Conservation (phyloP, 352 stramenopile species). For the Poterioochromonas sp. region DNA sequence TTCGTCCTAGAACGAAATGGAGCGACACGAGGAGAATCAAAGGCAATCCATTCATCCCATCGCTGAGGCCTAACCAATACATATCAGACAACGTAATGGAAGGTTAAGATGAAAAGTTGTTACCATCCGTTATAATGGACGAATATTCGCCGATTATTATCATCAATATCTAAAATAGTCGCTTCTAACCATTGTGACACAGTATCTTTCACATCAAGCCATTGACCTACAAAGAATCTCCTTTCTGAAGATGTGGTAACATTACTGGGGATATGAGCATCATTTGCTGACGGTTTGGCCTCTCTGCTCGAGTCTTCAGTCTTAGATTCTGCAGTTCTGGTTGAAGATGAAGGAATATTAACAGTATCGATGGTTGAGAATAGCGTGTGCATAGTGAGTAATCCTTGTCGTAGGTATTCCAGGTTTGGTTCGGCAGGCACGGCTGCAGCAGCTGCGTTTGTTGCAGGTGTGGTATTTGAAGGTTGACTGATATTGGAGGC, state of each 20-base stretch:
- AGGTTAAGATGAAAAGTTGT: background rate
- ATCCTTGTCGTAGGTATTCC: slow-evolving; percentile 62
- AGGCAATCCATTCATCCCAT: slow-evolving; percentile 95
- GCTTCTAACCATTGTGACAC: slow-evolving; percentile 96
- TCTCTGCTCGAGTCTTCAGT: too few relatives aligned
- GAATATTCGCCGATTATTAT: slow-evolving; percentile 56
- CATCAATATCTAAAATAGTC: slow-evolving; percentile 78
- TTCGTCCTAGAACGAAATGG: slow-evolving; percentile 85
- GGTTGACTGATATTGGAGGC: background rate
- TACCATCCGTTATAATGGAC: slow-evolving; percentile 92
- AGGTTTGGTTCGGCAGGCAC: slow-evolving; percentile 35
- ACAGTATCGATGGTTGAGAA: slow-evolving; percentile 42
- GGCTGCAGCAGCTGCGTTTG: slow-evolving; percentile 20
- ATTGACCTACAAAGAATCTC: slow-evolving; percentile 75
- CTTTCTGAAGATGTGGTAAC: background rate
- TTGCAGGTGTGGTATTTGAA: background rate
- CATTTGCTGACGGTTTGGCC: background rate
- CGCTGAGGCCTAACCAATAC: slow-evolving; percentile 55
- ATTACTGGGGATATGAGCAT: background rate
- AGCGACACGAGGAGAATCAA: slow-evolving; percentile 80
- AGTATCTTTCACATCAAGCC: slow-evolving; percentile 92
- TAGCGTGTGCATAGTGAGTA: slow-evolving; percentile 66
- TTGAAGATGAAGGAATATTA: background rate
- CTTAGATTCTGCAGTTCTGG: background rate
- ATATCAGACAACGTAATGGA: background rate